A percentile compares a stretch with the other conserved stretches of the same genome.
phyloP scores from a whole-genome alignment of 805 yeast genomes.

The Candida ortonii region DNA sequence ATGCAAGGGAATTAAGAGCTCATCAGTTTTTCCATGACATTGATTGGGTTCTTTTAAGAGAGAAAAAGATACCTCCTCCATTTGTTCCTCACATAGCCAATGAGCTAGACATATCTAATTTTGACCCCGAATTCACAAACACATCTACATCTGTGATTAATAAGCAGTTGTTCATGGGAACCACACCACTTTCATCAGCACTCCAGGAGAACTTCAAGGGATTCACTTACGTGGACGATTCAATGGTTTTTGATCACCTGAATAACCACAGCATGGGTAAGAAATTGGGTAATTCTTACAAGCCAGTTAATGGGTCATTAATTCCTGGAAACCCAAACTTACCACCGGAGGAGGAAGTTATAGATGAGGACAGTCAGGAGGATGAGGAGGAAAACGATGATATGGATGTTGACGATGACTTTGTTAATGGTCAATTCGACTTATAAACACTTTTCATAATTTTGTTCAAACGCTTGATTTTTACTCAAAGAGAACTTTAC shows the following conservation, averaged over 20 bases:
- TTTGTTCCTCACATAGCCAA: constrained; percentile 89
- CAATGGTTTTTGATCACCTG: constrained; percentile 85
- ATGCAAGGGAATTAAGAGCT: constrained; percentile 87
- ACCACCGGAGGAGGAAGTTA: constrained; percentile 82
- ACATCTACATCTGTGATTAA: constrained; percentile 82
- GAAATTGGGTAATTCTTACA: constrained; percentile 38
- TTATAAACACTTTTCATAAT: too few relatives aligned
- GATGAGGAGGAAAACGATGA: constrained; percentile 44
- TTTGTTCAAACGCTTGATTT: too few relatives aligned
- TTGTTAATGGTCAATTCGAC: constrained; percentile 88
- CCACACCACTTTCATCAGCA: constrained; percentile 89
- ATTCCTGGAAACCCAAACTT: constrained; percentile 76
- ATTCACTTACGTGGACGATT: constrained; percentile 92
- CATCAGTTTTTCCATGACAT: constrained; percentile 91
- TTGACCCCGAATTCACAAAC: constrained; percentile 96
- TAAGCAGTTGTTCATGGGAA: constrained; percentile 59
- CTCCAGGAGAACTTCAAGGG: constrained; percentile 96
- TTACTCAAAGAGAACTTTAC: too few relatives aligned
- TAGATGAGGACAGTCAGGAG: constrained; percentile 61
- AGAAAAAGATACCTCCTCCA: constrained; percentile 91
- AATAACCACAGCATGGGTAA: constrained; percentile 33
- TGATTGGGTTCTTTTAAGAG: constrained; percentile 79
- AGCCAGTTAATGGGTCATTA: constrained; percentile 56
- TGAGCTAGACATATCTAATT: constrained; percentile 93
- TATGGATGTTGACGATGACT: constrained; percentile 62